These are phyloP conservation scores for Mycena vitilis DNA, from an alignment of 768 basidiomycete genomes.

Conservation along the genomic window DNA sequence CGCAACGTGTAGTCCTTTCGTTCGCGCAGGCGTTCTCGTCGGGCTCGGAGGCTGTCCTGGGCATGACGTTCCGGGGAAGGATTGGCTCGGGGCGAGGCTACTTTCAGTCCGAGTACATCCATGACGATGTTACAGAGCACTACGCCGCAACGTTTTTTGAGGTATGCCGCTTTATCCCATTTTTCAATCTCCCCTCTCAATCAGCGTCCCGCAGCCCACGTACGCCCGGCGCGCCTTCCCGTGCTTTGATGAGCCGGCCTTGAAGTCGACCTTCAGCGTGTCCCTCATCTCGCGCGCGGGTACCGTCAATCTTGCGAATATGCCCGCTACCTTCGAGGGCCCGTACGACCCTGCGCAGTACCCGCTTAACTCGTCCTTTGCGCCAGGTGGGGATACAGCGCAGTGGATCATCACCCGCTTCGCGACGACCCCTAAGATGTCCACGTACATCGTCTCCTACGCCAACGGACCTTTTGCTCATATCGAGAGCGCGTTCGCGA, in stretches of 20 bases:
- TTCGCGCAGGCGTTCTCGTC: slow-evolving; percentile 7
- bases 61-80: slow-evolving; percentile 14
- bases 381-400: slow-evolving; percentile 31
- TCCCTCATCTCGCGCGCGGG: slow-evolving; percentile 66
- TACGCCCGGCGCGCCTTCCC: slow-evolving; percentile 70
- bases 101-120: slow-evolving; percentile 59
- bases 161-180: slow-evolving; percentile 39
- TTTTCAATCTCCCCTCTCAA: background rate
- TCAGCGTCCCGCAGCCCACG: slow-evolving; percentile 58
- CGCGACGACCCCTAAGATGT: slow-evolving; percentile 71
- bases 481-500: slow-evolving; percentile 67
- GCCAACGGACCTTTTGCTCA: slow-evolving; percentile 69
- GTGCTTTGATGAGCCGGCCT: slow-evolving; percentile 78
- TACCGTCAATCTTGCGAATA: slow-evolving; percentile 74
- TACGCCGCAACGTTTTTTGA: slow-evolving; percentile 77
- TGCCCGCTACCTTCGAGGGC: slow-evolving; percentile 61
- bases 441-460: slow-evolving; percentile 74
- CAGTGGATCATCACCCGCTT: slow-evolving; percentile 72
- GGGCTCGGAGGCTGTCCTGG: slow-evolving; percentile 1
- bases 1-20: slow-evolving; percentile 5
- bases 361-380: slow-evolving; percentile 40
- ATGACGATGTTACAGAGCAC: slow-evolving; percentile 55
- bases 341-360: slow-evolving; percentile 36
- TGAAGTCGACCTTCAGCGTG: slow-evolving; percentile 72
- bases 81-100: slow-evolving; percentile 41